A percentile compares a stretch with the other conserved stretches of the same genome.
Conservation (phyloP, 2,329 filamentous ascomycete genomes). For the Neofusicoccum kwambonambiense region DNA sequence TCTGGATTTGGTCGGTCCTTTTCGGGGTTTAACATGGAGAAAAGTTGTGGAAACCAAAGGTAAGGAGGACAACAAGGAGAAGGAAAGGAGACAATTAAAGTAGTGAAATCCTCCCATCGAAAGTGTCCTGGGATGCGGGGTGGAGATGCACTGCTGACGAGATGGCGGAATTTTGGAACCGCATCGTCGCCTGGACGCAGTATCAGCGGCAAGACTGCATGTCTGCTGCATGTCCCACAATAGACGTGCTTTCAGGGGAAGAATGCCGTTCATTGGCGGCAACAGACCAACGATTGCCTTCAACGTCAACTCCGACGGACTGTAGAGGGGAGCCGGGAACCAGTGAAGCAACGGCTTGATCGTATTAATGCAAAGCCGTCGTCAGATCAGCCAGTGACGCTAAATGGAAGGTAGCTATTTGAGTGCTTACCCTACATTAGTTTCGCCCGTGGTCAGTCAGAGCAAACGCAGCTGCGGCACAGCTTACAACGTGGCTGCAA, state of each 20-base stretch:
- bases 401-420: neutral
- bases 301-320: neutral
- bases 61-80: neutral
- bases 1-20: neutral
- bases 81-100: neutral
- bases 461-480: neutral
- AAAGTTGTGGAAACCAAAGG: neutral
- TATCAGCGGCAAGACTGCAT: no score
- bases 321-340: conserved; percentile 11
- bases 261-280: neutral
- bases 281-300: neutral
- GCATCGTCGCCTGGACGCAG: neutral
- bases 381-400: neutral
- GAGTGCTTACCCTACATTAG: neutral
- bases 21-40: neutral
- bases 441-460: neutral
- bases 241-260: neutral
- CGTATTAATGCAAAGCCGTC: conserved; percentile 4
- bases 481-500: conserved; percentile 3
- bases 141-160: neutral
- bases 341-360: neutral
- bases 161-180: neutral
- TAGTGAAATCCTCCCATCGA: neutral
- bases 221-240: neutral
- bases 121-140: neutral